phyloP scores from a whole-genome alignment of 495 filamentous ascomycete genomes.

The Xylaria palmicola region DNA sequence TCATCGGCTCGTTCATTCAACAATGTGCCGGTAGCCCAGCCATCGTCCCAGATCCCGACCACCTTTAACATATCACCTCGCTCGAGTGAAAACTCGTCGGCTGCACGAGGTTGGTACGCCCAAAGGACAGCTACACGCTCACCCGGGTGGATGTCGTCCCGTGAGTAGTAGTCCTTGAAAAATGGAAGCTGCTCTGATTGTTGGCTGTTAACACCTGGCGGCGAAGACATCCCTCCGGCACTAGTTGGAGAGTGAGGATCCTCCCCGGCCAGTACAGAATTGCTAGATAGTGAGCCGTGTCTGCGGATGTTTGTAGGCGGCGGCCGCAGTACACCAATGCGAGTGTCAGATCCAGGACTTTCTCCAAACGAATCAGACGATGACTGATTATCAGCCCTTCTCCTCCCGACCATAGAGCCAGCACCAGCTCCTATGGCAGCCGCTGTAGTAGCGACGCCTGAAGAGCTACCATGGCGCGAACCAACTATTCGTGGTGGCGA shows the following conservation, averaged over 20 bases:
- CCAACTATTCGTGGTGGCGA: slow-evolving; percentile 53
- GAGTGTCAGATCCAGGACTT: slow-evolving; percentile 73
- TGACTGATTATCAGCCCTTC: slow-evolving; percentile 68
- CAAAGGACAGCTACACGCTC: slow-evolving; percentile 90
- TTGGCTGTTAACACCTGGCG: slow-evolving; percentile 76
- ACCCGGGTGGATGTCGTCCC: slow-evolving; percentile 90
- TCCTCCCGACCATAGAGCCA: slow-evolving; percentile 39
- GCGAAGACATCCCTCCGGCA: slow-evolving; percentile 75
- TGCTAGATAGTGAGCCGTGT: slow-evolving; percentile 86
- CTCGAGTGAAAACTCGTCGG: slow-evolving; percentile 91
- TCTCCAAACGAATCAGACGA: slow-evolving; percentile 77
- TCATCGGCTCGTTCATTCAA: slow-evolving; percentile 83
- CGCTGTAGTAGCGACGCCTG: slow-evolving; percentile 41
- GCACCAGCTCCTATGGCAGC: slow-evolving; percentile 34
- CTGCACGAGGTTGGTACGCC: slow-evolving; percentile 93
- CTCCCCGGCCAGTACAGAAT: slow-evolving; percentile 68
- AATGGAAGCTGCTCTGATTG: slow-evolving; percentile 92
- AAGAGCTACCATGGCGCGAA: slow-evolving; percentile 28
- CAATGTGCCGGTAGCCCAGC: slow-evolving; percentile 94
- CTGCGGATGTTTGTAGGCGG: slow-evolving; percentile 61
- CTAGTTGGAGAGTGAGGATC: slow-evolving; percentile 76
- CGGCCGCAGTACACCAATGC: slow-evolving; percentile 54
- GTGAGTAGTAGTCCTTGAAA: slow-evolving; percentile 99
- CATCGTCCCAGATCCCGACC: slow-evolving; percentile 99
- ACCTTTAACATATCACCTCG: slow-evolving; percentile 98